Evolutionary conservation across 83 land plant genomes (phyloP).

Genomic region (Picea abies): DNA sequence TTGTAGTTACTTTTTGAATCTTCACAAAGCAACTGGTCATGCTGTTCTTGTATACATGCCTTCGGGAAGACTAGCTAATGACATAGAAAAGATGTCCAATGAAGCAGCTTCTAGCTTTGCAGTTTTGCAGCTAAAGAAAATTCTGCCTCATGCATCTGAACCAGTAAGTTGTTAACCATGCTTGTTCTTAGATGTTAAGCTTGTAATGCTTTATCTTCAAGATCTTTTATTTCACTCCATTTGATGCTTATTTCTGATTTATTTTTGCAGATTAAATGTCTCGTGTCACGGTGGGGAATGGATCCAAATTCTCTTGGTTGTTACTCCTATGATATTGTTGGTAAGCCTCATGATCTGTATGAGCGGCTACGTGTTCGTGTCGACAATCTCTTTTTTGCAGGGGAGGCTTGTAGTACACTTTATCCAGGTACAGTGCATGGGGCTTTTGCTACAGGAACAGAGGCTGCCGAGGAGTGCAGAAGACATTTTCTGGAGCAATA

Average conservation of each 20-base stretch:
- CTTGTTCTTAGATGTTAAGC: not conserved
- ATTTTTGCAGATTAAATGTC: conserved; percentile 63
- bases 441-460: conserved; percentile 24
- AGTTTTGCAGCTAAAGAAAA: conserved; percentile 51
- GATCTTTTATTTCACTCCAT: not conserved
- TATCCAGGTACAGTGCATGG: too few relatives aligned
- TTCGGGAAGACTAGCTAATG: conserved; percentile 61
- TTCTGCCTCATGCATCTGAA: conserved; percentile 75
- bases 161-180: conserved; percentile 55
- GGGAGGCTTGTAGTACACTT: too few relatives aligned
- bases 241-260: conserved; percentile 7
- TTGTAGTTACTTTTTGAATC: conserved; percentile 81
- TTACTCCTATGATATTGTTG: conserved; percentile 82
- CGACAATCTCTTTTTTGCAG: too few relatives aligned
- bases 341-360: conserved; percentile 74
- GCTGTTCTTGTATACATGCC: conserved; percentile 81
- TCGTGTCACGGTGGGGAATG: conserved; percentile 89
- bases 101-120: conserved; percentile 80
- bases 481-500: conserved; percentile 39
- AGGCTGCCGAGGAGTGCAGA: conserved; percentile 34
- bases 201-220: not conserved
- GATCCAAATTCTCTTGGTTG: conserved; percentile 83
- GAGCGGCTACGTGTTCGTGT: conserved; percentile 75
- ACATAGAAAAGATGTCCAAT: conserved; percentile 70
- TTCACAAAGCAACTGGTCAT: conserved; percentile 78